phyloP scores from a whole-genome alignment of 352 stramenopile species.

The Peronospora belbahrii region DNA sequence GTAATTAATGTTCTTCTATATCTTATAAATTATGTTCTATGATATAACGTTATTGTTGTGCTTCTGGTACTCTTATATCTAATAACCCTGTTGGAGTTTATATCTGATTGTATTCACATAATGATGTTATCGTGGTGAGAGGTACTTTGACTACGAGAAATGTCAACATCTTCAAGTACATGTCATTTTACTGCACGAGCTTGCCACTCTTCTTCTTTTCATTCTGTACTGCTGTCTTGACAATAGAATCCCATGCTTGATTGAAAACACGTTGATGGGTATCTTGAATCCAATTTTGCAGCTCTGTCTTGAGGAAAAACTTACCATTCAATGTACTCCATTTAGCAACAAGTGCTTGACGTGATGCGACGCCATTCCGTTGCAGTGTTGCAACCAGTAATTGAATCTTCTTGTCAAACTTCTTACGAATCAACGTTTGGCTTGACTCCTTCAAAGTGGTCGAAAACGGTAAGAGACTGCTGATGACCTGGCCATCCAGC shows the following conservation, averaged over 20 bases:
- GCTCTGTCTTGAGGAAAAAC: constrained; percentile 40
- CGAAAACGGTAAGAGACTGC: constrained; percentile 60
- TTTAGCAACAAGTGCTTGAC: constrained; percentile 28
- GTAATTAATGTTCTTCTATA: too few relatives aligned
- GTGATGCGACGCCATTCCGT: constrained; percentile 33
- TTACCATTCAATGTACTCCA: constrained; percentile 34
- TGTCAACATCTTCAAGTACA: background rate
- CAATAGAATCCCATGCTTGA: constrained; percentile 37
- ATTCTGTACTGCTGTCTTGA: constrained; percentile 20
- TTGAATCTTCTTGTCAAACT: constrained; percentile 85
- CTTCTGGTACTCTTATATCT: too few relatives aligned
- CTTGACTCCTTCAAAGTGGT: constrained; percentile 90
- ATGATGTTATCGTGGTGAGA: too few relatives aligned
- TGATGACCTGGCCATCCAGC: constrained; percentile 57
- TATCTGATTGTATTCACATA: too few relatives aligned
- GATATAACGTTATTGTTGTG: too few relatives aligned
- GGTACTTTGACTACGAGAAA: too few relatives aligned
- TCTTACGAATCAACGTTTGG: constrained; percentile 82
- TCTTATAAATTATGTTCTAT: too few relatives aligned
- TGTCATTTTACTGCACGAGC: background rate
- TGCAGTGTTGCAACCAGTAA: constrained; percentile 63
- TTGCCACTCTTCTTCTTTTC: background rate
- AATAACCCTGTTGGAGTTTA: too few relatives aligned
- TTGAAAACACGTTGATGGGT: constrained; percentile 42
- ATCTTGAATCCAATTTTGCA: constrained; percentile 53